Evolutionary conservation across 106 monocot genomes (phyloP), one percentile per base, ranked within the genome.

Genomic region (Alisma plantagoaquatica): DNA sequence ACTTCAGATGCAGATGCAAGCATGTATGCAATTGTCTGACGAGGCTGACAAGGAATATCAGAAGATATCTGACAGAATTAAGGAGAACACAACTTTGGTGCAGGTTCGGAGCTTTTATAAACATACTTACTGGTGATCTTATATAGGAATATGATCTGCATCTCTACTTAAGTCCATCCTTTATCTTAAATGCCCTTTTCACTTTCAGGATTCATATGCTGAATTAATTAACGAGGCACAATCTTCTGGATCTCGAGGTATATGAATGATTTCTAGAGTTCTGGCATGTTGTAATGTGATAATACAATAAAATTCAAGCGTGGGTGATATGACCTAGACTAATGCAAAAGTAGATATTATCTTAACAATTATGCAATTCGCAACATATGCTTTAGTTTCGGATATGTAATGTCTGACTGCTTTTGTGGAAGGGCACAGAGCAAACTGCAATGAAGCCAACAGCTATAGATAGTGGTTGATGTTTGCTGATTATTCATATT

Each of bases 41-140:
- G 84, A 96, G 27, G 66, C 64, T 14, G 89, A 96, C 20, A 81
- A 75, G 62, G 89, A 96, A 30, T 78, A 78, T 44, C 81, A 76
- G 61, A 89, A 84, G 57, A 66, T 80, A 25, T 75, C 73, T 52
- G 88, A 84, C 17, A 84, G 56, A 48, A 84, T 88, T 31, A 71
- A 49, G 25, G 94, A 88, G 55, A 78, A 78, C 48, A 49, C 57
- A 35, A 75, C 83, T 66, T 33, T 73, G 5, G 56, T 81, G 51
- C 80, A 84, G 88, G 94, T 86, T 54, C 32, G 31, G 50, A 55
- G 2, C 21, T 55, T 9, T 33, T 55, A 16, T 55, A 51, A 8
- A 23, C n/a, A n/a, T n/a, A n/a, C n/a, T n/a, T n/a, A 9, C 27
- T 4, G 5, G 27, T 7, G 9, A 38, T 38, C 35, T 38, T 38